Conservation (phyloP, 2,329 filamentous ascomycete genomes). For the Pseudocercospora fijiensis region DNA sequence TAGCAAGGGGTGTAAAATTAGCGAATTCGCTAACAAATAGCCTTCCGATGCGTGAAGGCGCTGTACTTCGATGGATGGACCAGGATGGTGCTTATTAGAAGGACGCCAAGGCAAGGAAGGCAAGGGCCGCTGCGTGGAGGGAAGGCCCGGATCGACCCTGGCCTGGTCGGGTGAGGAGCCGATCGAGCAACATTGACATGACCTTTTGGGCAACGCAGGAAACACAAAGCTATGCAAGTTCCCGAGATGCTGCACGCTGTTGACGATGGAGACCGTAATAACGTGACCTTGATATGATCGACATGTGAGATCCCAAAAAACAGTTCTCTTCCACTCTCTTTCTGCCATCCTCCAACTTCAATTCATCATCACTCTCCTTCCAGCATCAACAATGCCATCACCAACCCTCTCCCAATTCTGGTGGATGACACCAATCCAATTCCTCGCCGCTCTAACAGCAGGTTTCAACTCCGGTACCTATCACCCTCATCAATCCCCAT, state of each 20-base stretch:
- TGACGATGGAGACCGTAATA: neutral
- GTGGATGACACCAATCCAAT: slow-evolving; percentile 37
- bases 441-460: slow-evolving; percentile 32
- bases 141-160: neutral
- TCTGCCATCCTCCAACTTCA: neutral
- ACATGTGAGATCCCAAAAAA: neutral
- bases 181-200: slow-evolving; percentile 5
- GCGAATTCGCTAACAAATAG: too few species aligned
- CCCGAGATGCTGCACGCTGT: neutral
- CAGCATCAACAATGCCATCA: slow-evolving; percentile 28
- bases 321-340: neutral
- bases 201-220: slow-evolving; percentile 5
- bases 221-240: neutral
- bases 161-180: neutral
- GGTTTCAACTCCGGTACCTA: slow-evolving; percentile 36
- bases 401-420: slow-evolving; percentile 27
- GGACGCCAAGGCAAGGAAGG: neutral
- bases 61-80: too few species aligned
- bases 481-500: neutral
- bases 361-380: neutral
- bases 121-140: neutral
- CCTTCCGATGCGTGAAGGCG: too few species aligned
- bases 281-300: neutral
- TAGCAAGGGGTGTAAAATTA: too few species aligned
- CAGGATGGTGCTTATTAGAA: too few species aligned